Evolutionary conservation across 2,329 filamentous ascomycete species (phyloP).

Genomic region (Plectosphaerella cucumerina): DNA sequence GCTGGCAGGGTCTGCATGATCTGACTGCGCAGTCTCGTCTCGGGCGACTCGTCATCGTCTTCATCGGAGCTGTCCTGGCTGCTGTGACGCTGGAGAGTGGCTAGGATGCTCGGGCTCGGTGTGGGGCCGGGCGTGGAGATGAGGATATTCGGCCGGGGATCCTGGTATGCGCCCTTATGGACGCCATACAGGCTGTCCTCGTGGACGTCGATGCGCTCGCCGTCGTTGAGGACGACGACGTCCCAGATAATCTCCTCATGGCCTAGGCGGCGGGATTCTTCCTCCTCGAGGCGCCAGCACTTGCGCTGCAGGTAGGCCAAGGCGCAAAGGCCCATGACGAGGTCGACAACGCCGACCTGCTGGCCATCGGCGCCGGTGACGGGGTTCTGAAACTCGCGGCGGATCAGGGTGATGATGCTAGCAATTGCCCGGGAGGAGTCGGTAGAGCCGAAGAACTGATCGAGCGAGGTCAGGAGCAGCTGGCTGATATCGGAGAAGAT

Average conservation of each 20-base stretch:
- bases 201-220: conserved; percentile 52
- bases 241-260: conserved; percentile 62
- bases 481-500: conserved; percentile 54
- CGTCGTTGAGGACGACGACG: conserved; percentile 58
- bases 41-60: conserved; percentile 39
- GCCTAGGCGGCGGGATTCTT: conserved; percentile 40
- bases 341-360: conserved; percentile 54
- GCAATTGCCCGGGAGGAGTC: conserved; percentile 65
- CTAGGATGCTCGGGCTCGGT: conserved; percentile 22
- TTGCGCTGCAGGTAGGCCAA: conserved; percentile 58
- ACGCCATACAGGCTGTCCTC: conserved; percentile 29
- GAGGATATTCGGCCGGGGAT: conserved; percentile 11
- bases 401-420: conserved; percentile 60
- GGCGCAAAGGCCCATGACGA: conserved; percentile 57
- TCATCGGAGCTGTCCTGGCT: conserved; percentile 19
- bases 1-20: conserved; percentile 51
- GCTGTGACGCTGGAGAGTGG: conserved; percentile 30
- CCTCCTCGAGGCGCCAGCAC: conserved; percentile 46
- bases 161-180: conserved; percentile 19
- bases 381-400: conserved; percentile 61
- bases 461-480: conserved; percentile 53
- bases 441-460: conserved; percentile 64
- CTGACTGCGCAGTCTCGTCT: conserved; percentile 45
- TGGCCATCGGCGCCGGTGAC: conserved; percentile 56
- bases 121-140: conserved; percentile 17